These are phyloP conservation scores for Bassia scoparia DNA, from an alignment of 148 eudicot genomes.

Conservation along the genomic window DNA sequence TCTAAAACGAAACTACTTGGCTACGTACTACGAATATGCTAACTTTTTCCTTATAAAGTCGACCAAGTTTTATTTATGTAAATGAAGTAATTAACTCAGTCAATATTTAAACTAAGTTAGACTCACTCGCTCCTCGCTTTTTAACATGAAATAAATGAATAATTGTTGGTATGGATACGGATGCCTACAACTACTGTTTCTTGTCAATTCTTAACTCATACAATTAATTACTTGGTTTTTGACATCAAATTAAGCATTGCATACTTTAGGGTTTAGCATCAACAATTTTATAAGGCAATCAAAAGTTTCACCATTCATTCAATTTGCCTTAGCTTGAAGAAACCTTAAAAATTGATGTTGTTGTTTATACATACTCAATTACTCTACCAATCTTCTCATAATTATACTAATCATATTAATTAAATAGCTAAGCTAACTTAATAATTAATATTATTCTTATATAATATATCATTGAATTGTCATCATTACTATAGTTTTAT, in stretches of 20 bases:
- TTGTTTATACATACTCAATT: not conserved
- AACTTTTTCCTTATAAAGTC: no score
- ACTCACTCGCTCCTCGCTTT: no score
- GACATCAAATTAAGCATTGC: not conserved
- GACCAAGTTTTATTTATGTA: no score
- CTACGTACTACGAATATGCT: no score
- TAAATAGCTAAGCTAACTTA: not conserved
- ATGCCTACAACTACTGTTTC: not conserved
- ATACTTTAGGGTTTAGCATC: not conserved
- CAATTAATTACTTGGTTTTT: not conserved
- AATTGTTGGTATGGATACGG: not conserved
- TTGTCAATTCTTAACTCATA: not conserved
- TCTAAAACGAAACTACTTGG: no score
- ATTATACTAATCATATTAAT: not conserved
- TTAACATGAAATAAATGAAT: no score
- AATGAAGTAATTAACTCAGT: no score
- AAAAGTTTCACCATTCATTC: not conserved
- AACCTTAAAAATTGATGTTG: conserved; percentile 9
- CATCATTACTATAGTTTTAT: no score
- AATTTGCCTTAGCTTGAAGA: conserved; percentile 21
- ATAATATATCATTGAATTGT: not conserved
- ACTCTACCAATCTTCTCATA: not conserved
- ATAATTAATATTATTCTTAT: no score
- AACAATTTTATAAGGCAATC: not conserved
- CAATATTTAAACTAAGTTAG: no score